Base-by-base conservation (phyloP, 129 eudicot species). In the Chrysanthemum seticuspe region DNA sequence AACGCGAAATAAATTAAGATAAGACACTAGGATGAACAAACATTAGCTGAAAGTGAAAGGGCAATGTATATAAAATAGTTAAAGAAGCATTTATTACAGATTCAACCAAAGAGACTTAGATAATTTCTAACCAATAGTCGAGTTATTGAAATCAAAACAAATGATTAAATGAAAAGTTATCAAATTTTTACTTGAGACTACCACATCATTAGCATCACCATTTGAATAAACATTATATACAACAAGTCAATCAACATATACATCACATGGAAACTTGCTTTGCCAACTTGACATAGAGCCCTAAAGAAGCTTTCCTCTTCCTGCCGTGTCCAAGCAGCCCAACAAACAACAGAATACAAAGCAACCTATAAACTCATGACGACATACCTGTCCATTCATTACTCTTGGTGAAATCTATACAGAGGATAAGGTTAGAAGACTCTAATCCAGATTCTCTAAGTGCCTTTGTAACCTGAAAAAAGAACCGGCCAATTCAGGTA, bases 301-400 rank as follows among this genome's bases (percentile, higher is more conserved):
- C 81, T 83, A 63, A 92, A 92, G 84, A 92, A 92, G 67, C 90
- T 78, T 83, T 92, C 96, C 84, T 89, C 96, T 85, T 92, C 98
- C 71, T 92, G 85, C 66, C 94, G 96, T 31, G 98, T 92, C 98
- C 98, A 92, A 47, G 96, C 96, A 89, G 98, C 98, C 98, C 18
- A 61, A 16, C 13, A 47, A 59, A 40, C 18, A 47, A 58, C 4
- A 13, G 10, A 72, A 11, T 23, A 71, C 13, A 71, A 34, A 57
- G 36, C 55, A 54, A 66, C 44, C 44, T 34, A 19, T 34, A 5
- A 18, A 34, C 10, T 62, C 13, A 15, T 5, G n/a, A 13, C 53
- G 16, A 80, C 85, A 64, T 14, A 89, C 96, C 96, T 82, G 92
- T 86, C 96, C 96, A 89, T 76, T 89, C 96, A 6, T 89, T 89